These are phyloP conservation scores for Cicer yamashitae DNA, from an alignment of 306 rosid species.

Conservation along the genomic window DNA sequence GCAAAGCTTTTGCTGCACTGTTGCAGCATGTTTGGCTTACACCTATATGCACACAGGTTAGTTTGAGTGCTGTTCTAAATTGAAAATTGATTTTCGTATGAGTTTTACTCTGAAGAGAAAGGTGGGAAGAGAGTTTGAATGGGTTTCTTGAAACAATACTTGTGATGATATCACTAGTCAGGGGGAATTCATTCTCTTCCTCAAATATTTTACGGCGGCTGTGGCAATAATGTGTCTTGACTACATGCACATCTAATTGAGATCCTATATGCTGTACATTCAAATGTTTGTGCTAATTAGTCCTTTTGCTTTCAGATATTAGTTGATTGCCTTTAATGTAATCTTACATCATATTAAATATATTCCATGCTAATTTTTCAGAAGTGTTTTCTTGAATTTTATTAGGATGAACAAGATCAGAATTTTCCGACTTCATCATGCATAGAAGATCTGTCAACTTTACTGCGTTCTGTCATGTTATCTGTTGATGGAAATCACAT, in stretches of 20 bases:
- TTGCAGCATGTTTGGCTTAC: conserved; percentile 87
- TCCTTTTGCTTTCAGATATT: conserved; percentile 19
- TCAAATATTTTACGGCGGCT: conserved; percentile 17
- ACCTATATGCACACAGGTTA: conserved; percentile 58
- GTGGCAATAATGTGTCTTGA: neutral
- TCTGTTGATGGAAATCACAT: conserved; percentile 63
- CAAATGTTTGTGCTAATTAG: conserved; percentile 29
- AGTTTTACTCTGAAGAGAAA: conserved; percentile 24
- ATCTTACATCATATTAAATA: conserved; percentile 12
- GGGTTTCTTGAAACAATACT: conserved; percentile 17
- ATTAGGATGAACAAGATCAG: conserved; percentile 55
- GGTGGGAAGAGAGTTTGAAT: neutral
- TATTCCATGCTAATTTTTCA: neutral
- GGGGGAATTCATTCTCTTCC: conserved; percentile 18
- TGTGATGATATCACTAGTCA: conserved; percentile 33
- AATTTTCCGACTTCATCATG: conserved; percentile 61
- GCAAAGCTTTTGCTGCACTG: conserved; percentile 72
- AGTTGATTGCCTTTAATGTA: neutral
- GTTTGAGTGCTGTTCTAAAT: conserved; percentile 46
- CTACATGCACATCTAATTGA: conserved; percentile 18
- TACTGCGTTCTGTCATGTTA: conserved; percentile 64
- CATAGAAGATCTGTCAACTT: conserved; percentile 75
- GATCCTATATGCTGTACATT: conserved; percentile 21
- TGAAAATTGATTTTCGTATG: conserved; percentile 36
- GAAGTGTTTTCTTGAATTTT: conserved; percentile 43